phyloP scores from a whole-genome alignment of 768 basidiomycete genomes.

The Pulveroboletus sp. region DNA sequence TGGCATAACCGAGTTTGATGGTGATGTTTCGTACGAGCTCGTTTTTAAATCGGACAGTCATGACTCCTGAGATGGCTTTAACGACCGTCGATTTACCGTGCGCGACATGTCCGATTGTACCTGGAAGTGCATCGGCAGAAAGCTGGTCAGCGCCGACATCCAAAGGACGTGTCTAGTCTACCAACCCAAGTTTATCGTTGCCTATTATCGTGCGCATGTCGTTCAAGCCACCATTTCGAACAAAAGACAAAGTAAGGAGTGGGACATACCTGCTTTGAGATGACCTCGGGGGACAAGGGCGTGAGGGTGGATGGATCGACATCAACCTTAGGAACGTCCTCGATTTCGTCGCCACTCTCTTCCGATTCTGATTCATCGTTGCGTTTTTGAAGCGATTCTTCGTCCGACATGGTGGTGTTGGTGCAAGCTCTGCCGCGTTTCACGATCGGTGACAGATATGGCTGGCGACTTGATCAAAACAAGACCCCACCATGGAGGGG shows the following conservation, averaged over 20 bases:
- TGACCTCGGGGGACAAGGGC: constrained; percentile 84
- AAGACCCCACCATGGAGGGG: constrained; percentile 10
- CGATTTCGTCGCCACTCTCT: constrained; percentile 53
- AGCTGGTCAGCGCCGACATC: constrained; percentile 24
- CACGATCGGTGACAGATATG: constrained; percentile 13
- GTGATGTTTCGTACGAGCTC: constrained; percentile 99
- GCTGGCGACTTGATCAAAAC: constrained; percentile 11
- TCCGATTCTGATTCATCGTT: constrained; percentile 70
- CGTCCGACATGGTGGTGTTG: constrained; percentile 50
- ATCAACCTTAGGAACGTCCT: constrained; percentile 60
- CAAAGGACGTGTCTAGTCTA: neutral
- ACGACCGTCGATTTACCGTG: constrained; percentile 97
- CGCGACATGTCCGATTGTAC: constrained; percentile 98
- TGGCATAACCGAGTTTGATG: constrained; percentile 98
- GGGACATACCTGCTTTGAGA: constrained; percentile 79
- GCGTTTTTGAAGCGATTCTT: constrained; percentile 61
- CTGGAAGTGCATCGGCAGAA: constrained; percentile 22
- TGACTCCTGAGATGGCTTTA: constrained; percentile 97
- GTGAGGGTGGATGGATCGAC: constrained; percentile 80
- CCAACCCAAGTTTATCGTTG: constrained; percentile 89
- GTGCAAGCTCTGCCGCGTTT: constrained; percentile 1
- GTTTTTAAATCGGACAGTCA: constrained; percentile 99
- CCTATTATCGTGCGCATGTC: constrained; percentile 42
- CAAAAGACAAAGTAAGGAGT: neutral
- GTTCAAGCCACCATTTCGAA: neutral